A percentile compares a stretch with the other conserved stretches of the same genome.
Conservation (phyloP, 441 rosid species). For the Populus hybrid region DNA sequence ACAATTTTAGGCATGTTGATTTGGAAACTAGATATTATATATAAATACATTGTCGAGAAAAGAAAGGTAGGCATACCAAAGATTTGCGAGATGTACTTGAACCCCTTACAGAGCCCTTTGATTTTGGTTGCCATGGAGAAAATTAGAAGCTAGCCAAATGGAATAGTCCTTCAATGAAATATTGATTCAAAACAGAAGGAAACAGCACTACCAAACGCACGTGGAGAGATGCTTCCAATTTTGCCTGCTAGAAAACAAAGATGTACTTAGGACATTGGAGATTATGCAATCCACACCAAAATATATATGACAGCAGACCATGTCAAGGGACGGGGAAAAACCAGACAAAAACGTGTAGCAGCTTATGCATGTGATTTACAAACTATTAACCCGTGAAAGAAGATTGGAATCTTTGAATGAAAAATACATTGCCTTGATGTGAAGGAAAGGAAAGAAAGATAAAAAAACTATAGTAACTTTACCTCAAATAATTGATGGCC, state of each 20-base stretch:
- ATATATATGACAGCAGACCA: too few species aligned
- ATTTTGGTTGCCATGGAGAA: slow-evolving; percentile 66
- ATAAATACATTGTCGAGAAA: not conserved
- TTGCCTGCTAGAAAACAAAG: slow-evolving; percentile 28
- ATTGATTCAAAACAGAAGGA: slow-evolving; percentile 8
- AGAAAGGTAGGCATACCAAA: slow-evolving; percentile 48
- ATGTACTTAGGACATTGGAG: slow-evolving; percentile 10
- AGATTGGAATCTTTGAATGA: slow-evolving; percentile 36
- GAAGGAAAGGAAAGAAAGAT: not conserved
- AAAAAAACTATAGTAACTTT: not conserved
- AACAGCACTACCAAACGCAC: slow-evolving; percentile 14
- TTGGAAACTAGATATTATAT: too few species aligned
- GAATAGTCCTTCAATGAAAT: not conserved
- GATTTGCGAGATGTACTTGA: slow-evolving; percentile 79
- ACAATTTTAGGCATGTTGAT: too few species aligned
- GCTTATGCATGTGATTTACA: slow-evolving; percentile 32
- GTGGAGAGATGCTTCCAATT: slow-evolving; percentile 5
- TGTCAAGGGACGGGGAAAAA: not conserved
- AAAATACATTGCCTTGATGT: not conserved
- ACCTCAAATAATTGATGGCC: slow-evolving; percentile 13
- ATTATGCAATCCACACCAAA: not conserved
- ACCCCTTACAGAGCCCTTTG: slow-evolving; percentile 82
- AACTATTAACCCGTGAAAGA: slow-evolving; percentile 35
- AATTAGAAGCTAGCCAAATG: slow-evolving; percentile 15
- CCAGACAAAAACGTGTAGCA: slow-evolving; percentile 21